A percentile compares a stretch with the other conserved stretches of the same genome.
Conservation (phyloP, 2,329 filamentous ascomycete genomes). For the Ciborinia camelliae region DNA sequence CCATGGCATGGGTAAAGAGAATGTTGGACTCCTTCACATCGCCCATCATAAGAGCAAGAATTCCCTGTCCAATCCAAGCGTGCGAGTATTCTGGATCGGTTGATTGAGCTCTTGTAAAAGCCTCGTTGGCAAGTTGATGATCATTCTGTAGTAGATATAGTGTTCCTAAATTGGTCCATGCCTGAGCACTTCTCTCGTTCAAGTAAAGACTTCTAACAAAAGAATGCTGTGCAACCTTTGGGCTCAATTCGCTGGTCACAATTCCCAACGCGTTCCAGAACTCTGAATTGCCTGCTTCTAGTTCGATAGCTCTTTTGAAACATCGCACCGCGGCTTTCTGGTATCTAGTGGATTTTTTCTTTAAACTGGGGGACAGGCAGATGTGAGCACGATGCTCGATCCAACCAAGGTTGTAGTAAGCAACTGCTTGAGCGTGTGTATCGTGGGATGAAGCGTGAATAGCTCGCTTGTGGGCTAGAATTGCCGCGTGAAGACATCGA, state of each 20-base stretch:
- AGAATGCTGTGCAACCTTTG: slow-evolving; percentile 85
- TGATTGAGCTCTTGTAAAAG: slow-evolving; percentile 87
- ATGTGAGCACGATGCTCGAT: slow-evolving; percentile 79
- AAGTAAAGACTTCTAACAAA: slow-evolving; percentile 90
- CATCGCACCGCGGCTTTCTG: slow-evolving; percentile 79
- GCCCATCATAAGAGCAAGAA: slow-evolving; percentile 70
- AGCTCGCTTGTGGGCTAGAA: slow-evolving; percentile 84
- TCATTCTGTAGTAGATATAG: slow-evolving; percentile 85
- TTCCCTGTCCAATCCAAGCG: slow-evolving; percentile 90
- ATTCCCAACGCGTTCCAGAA: slow-evolving; percentile 98
- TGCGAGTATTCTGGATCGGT: slow-evolving; percentile 90
- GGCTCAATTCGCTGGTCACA: slow-evolving; percentile 80
- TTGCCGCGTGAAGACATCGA: slow-evolving; percentile 64
- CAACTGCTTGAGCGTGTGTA: slow-evolving; percentile 84
- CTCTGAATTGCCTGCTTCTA: slow-evolving; percentile 89
- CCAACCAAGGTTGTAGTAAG: slow-evolving; percentile 96
- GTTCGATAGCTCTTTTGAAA: slow-evolving; percentile 93
- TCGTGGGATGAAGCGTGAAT: slow-evolving; percentile 71
- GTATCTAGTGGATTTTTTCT: slow-evolving; percentile 62
- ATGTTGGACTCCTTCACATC: slow-evolving; percentile 74
- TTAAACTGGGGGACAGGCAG: slow-evolving; percentile 52
- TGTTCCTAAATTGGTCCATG: slow-evolving; percentile 88
- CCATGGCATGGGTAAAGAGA: slow-evolving; percentile 91
- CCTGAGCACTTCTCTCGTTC: slow-evolving; percentile 78
- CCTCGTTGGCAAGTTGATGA: slow-evolving; percentile 78